These are phyloP conservation scores for Cladosporium sphaerospermum DNA, from an alignment of 2,329 filamentous ascomycete genomes.

Conservation along the genomic window DNA sequence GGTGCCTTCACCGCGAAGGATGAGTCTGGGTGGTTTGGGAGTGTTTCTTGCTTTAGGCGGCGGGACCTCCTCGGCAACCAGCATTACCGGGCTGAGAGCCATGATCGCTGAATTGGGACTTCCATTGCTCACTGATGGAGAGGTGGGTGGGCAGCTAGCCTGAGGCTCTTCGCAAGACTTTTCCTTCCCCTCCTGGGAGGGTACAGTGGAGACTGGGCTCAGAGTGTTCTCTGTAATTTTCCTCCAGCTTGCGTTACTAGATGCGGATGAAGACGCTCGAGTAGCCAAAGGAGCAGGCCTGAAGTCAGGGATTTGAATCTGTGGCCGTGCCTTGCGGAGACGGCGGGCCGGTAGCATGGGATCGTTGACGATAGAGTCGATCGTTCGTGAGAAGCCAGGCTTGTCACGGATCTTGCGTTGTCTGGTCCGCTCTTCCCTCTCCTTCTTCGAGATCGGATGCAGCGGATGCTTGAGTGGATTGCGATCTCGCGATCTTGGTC, in stretches of 20 bases:
- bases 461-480: slow-evolving; percentile 15
- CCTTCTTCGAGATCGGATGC: slow-evolving; percentile 19
- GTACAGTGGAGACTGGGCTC: slow-evolving; percentile 25
- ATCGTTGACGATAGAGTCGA: slow-evolving; percentile 24
- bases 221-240: slow-evolving; percentile 24
- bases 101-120: slow-evolving; percentile 14
- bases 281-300: slow-evolving; percentile 20
- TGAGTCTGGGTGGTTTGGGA: slow-evolving; percentile 24
- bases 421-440: slow-evolving; percentile 28
- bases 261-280: slow-evolving; percentile 23
- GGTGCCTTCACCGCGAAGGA: slow-evolving; percentile 21
- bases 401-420: slow-evolving; percentile 30
- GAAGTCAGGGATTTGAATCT: slow-evolving; percentile 26
- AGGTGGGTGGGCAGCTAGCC: slow-evolving; percentile 23
- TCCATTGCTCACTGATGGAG: slow-evolving; percentile 17
- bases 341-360: slow-evolving; percentile 17
- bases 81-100: slow-evolving; percentile 29
- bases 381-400: slow-evolving; percentile 17
- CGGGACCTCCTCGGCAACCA: slow-evolving; percentile 30
- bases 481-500: slow-evolving; percentile 23
- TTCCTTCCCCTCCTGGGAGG: slow-evolving; percentile 15
- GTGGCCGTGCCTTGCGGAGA: slow-evolving; percentile 26
- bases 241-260: slow-evolving; percentile 25
- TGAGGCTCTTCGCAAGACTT: slow-evolving; percentile 19
- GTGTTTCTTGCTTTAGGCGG: slow-evolving; percentile 21